Evolutionary conservation across 1,284 basidiomycete genomes (phyloP).

Genomic region (Psilocybe mexicana): DNA sequence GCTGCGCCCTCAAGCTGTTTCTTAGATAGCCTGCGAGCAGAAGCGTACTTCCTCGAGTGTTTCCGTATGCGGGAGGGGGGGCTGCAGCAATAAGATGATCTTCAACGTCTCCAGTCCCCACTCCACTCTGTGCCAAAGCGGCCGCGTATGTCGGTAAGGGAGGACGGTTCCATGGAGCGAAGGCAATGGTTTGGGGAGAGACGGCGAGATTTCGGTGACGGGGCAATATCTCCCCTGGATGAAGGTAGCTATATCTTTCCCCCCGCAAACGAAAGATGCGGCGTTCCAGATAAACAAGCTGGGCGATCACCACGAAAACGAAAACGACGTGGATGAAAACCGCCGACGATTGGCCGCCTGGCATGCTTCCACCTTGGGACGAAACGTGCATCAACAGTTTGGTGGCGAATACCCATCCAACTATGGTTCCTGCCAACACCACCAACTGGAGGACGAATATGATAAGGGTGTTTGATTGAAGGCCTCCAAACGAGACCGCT

Average conservation of each 20-base stretch:
- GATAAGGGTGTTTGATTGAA: conserved; percentile 48
- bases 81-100: conserved; percentile 63
- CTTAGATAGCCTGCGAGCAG: conserved; percentile 56
- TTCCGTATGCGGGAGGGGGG: conserved; percentile 72
- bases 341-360: conserved; percentile 31
- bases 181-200: conserved; percentile 39
- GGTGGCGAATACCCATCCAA: conserved; percentile 54
- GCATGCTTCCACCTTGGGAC: conserved; percentile 17
- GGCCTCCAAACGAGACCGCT: conserved; percentile 42
- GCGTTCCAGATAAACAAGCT: conserved; percentile 66
- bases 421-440: conserved; percentile 49
- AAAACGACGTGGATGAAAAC: conserved; percentile 66
- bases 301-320: conserved; percentile 44
- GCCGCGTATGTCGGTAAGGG: conserved; percentile 71
- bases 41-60: conserved; percentile 67
- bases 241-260: conserved; percentile 58
- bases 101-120: conserved; percentile 74
- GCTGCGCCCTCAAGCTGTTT: conserved; percentile 47
- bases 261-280: conserved; percentile 61
- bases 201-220: conserved; percentile 33
- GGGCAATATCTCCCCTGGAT: conserved; percentile 59
- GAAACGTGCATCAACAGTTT: conserved; percentile 24
- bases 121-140: conserved; percentile 64
- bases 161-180: conserved; percentile 71
- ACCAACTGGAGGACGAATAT: conserved; percentile 44